A percentile compares a stretch with the other conserved stretches of the same genome.
phyloP scores from a whole-genome alignment of 2,329 filamentous ascomycete genomes.

The Botryosphaeria dothidea region DNA sequence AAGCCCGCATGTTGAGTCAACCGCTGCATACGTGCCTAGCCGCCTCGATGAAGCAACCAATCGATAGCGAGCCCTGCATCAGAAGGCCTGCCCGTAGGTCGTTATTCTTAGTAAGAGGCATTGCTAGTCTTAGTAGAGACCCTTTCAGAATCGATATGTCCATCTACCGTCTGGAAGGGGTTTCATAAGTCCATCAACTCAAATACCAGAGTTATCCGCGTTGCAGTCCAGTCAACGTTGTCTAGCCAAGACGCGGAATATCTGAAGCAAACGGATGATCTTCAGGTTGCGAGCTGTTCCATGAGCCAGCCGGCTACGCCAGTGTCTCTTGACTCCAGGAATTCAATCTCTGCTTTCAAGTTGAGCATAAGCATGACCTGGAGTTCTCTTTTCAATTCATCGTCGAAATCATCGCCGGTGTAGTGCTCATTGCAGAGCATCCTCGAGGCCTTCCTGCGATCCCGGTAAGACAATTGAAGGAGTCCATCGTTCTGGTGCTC shows the following conservation, averaged over 20 bases:
- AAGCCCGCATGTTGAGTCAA: not conserved
- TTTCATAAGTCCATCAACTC: not conserved
- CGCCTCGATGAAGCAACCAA: not conserved
- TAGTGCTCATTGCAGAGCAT: conserved; percentile 48
- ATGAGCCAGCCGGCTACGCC: conserved; percentile 33
- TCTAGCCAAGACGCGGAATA: not conserved
- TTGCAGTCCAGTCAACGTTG: not conserved
- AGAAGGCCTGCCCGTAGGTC: not conserved
- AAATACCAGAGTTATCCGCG: not conserved
- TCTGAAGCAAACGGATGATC: not conserved
- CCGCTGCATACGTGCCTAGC: not conserved
- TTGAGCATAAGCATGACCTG: conserved; percentile 75
- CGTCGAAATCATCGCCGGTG: conserved; percentile 36
- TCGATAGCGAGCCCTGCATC: not conserved
- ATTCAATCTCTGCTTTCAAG: conserved; percentile 76
- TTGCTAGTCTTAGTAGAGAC: not conserved
- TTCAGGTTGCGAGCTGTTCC: not conserved
- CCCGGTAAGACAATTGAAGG: conserved; percentile 54
- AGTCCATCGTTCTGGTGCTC: conserved; percentile 41
- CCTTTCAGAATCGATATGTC: not conserved
- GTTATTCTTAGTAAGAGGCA: not conserved
- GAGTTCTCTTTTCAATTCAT: conserved; percentile 56
- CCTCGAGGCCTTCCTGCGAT: conserved; percentile 59
- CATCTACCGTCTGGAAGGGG: not conserved
- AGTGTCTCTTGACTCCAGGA: conserved; percentile 52